phyloP scores from a whole-genome alignment of 306 rosid genomes.

The Vigna mungo region DNA sequence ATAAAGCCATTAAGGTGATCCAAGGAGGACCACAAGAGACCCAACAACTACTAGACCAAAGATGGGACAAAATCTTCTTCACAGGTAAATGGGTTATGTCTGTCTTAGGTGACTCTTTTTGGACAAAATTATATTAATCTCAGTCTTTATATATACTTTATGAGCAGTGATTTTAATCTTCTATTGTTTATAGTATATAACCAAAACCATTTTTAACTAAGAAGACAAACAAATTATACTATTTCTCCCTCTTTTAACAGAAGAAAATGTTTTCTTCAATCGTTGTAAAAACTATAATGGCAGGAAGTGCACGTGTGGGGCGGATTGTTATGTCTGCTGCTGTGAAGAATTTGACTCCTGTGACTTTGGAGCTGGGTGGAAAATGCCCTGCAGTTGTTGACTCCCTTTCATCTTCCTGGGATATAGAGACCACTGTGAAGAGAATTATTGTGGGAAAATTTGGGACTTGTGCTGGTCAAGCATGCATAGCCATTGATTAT shows the following conservation, averaged over 20 bases:
- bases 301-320: slow-evolving; percentile 72
- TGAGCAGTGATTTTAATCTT: no score
- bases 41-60: slow-evolving; percentile 51
- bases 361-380: slow-evolving; percentile 78
- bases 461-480: slow-evolving; percentile 84
- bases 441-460: slow-evolving; percentile 67
- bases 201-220: background rate
- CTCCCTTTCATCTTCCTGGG: slow-evolving; percentile 68
- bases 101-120: background rate
- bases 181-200: no score
- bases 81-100: slow-evolving; percentile 54
- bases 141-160: background rate
- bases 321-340: slow-evolving; percentile 75
- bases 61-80: slow-evolving; percentile 86
- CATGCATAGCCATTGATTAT: slow-evolving; percentile 76
- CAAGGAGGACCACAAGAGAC: slow-evolving; percentile 66
- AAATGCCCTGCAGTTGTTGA: slow-evolving; percentile 84
- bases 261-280: background rate
- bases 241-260: background rate
- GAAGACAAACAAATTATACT: background rate
- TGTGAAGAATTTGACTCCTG: slow-evolving; percentile 71
- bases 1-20: slow-evolving; percentile 60
- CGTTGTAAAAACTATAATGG: slow-evolving; percentile 14
- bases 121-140: background rate
- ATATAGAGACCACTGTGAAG: slow-evolving; percentile 60